Evolutionary conservation across 306 rosid species (phyloP), one percentile per base, ranked within the genome.

Genomic region (Prosopis cineraria): DNA sequence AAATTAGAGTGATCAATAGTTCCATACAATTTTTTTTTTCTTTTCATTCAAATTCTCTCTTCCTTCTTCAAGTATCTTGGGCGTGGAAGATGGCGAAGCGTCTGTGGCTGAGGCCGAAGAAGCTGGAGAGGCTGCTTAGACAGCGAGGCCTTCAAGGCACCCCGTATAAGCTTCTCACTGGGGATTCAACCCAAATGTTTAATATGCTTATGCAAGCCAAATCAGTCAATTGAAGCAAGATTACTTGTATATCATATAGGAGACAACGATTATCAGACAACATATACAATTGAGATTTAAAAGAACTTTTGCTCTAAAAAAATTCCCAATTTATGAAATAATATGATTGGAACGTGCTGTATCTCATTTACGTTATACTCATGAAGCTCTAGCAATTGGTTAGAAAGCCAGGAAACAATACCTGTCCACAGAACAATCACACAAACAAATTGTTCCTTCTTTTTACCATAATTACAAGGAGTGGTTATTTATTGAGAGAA

Each of bases 21-120:
- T n/a, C n/a, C n/a, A n/a, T n/a, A n/a, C n/a, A n/a, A n/a, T n/a
- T n/a, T n/a, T n/a, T n/a, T n/a, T n/a, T n/a, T n/a, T n/a, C n/a
- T n/a, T n/a, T n/a, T n/a, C n/a, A n/a, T n/a, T n/a, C n/a, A n/a
- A n/a, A n/a, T n/a, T n/a, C n/a, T n/a, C n/a, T n/a, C n/a, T n/a
- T n/a, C n/a, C n/a, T n/a, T n/a, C n/a, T n/a, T n/a, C n/a, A n/a
- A n/a, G n/a, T n/a, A n/a, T n/a, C n/a, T n/a, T 81, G 68, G 78
- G 69, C 47, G 48, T 87, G 90, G 91, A 82, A 39, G 33, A 69
- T 66, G 69, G 7, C 80, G 29, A 78, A 60, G 2, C 73, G 79
- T 85, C 47, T 82, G 7, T 87, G 91, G 89, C 22, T 87, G 12
- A 68, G 60, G 75, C 90, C 90, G 0, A 84, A 84, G 72, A 73